These are phyloP conservation scores for Schizothecium vesticola DNA, from an alignment of 495 filamentous ascomycete genomes.

Conservation along the genomic window DNA sequence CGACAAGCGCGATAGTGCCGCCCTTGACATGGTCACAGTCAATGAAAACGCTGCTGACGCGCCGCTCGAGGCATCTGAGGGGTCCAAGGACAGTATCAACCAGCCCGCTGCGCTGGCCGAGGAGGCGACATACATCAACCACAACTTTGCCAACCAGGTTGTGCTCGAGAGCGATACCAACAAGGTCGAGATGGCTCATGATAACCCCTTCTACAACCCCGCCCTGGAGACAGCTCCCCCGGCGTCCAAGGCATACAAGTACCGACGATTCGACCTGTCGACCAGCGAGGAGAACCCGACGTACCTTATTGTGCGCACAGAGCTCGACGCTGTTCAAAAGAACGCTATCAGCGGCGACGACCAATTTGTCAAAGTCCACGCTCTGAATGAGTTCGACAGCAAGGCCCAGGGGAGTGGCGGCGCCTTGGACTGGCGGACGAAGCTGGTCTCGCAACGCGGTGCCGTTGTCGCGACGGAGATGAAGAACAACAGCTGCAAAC, in stretches of 20 bases:
- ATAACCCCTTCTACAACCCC: conserved; percentile 97
- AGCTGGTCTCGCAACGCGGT: conserved; percentile 87
- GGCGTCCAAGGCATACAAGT: conserved; percentile 95
- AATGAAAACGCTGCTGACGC: conserved; percentile 99
- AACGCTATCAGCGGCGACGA: conserved; percentile 82
- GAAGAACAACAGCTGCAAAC: conserved; percentile 99
- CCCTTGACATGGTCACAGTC: conserved; percentile 93
- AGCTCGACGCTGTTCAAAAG: conserved; percentile 93
- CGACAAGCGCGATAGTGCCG: conserved; percentile 91
- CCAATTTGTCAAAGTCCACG: conserved; percentile 87
- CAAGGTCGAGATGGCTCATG: conserved; percentile 76
- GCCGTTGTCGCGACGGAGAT: conserved; percentile 98
- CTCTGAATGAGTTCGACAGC: conserved; percentile 96
- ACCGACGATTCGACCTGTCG: conserved; percentile 91
- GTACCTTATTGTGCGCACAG: conserved; percentile 89
- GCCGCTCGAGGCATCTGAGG: conserved; percentile 81
- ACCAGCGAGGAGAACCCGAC: conserved; percentile 89
- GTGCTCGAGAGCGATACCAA: conserved; percentile 70
- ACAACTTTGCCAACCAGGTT: conserved; percentile 95
- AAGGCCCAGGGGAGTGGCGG: conserved; percentile 93
- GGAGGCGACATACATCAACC: conserved; percentile 99
- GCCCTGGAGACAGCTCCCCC: conserved; percentile 87
- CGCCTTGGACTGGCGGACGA: conserved; percentile 91
- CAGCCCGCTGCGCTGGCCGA: conserved; percentile 83
- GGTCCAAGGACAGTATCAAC: conserved; percentile 93